Evolutionary conservation across 225 moss, liverwort and hornwort genomes (phyloP).

Genomic region (Anthoceros angustus): DNA sequence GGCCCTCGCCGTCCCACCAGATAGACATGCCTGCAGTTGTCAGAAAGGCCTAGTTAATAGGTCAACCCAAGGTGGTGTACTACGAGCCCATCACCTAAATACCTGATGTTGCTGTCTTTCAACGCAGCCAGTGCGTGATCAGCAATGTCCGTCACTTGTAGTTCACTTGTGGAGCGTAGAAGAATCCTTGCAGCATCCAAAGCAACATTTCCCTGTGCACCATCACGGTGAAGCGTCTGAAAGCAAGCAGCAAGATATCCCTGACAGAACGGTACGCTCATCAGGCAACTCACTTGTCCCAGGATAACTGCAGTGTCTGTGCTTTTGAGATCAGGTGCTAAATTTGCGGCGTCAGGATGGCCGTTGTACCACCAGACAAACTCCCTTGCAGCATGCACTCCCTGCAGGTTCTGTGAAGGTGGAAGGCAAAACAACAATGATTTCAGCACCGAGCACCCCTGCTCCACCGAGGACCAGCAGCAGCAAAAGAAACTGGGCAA

Average conservation of each 20-base stretch:
- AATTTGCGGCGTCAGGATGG: slow-evolving; percentile 64
- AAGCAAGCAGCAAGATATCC: not conserved
- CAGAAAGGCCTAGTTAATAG: not conserved
- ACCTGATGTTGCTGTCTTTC: slow-evolving; percentile 71
- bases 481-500: not conserved
- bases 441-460: too few species aligned
- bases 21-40: slow-evolving; percentile 53
- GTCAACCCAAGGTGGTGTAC: too few species aligned
- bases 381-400: slow-evolving; percentile 84
- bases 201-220: slow-evolving; percentile 78
- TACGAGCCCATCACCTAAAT: too few species aligned
- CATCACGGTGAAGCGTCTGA: not conserved
- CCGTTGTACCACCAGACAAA: slow-evolving; percentile 99
- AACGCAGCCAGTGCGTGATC: slow-evolving; percentile 67
- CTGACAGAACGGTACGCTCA: not conserved
- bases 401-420: slow-evolving; percentile 37
- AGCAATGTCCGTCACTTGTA: slow-evolving; percentile 63
- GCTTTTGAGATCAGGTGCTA: slow-evolving; percentile 60
- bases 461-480: not conserved
- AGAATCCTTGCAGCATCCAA: slow-evolving; percentile 85
- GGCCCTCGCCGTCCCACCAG: slow-evolving; percentile 93
- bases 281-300: slow-evolving; percentile 57
- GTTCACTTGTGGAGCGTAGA: slow-evolving; percentile 46
- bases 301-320: slow-evolving; percentile 79
- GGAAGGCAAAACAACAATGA: too few species aligned